phyloP scores from a whole-genome alignment of 2,329 filamentous ascomycete species.

The Didymella exigua region DNA sequence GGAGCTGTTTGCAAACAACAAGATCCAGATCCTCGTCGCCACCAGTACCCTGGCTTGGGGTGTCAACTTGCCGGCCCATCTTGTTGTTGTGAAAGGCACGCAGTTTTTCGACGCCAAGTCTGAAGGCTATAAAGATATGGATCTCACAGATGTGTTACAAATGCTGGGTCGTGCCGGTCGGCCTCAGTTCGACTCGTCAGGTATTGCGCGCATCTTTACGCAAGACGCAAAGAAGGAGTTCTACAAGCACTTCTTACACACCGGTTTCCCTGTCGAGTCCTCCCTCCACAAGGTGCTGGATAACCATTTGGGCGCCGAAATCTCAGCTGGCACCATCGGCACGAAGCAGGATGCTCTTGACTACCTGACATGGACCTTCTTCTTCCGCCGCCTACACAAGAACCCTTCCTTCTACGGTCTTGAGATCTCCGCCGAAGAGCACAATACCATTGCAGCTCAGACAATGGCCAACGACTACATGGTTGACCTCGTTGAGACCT shows the following conservation, averaged over 20 bases:
- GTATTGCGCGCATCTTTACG: conserved; percentile 96
- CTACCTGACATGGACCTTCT: conserved; percentile 99
- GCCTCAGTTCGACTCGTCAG: conserved; percentile 94
- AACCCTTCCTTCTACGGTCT: conserved; percentile 98
- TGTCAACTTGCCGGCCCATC: conserved; percentile 93
- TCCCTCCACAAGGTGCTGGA: conserved; percentile 95
- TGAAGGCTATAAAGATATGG: conserved; percentile 98
- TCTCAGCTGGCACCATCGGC: conserved; percentile 88
- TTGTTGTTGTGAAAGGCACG: conserved; percentile 97
- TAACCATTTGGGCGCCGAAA: conserved; percentile 94
- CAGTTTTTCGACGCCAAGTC: conserved; percentile 98
- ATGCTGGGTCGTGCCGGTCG: conserved; percentile 96
- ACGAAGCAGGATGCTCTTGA: conserved; percentile 97
- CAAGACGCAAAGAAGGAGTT: conserved; percentile 98
- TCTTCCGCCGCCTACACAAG: conserved; percentile 96
- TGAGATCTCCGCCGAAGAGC: conserved; percentile 89
- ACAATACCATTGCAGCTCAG: conserved; percentile 85
- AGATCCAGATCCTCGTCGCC: conserved; percentile 94
- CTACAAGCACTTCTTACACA: conserved; percentile 99
- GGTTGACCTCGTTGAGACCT: conserved; percentile 88
- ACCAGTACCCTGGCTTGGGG: conserved; percentile 98
- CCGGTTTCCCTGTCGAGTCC: conserved; percentile 95
- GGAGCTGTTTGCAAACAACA: conserved; percentile 95
- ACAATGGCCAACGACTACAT: conserved; percentile 91
- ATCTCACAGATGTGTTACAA: conserved; percentile 94